Percentiles rank a stretch among this genome's conserved stretches.
Conservation (phyloP, 129 eudicot species). For the Centrapalus pauciflorus region DNA sequence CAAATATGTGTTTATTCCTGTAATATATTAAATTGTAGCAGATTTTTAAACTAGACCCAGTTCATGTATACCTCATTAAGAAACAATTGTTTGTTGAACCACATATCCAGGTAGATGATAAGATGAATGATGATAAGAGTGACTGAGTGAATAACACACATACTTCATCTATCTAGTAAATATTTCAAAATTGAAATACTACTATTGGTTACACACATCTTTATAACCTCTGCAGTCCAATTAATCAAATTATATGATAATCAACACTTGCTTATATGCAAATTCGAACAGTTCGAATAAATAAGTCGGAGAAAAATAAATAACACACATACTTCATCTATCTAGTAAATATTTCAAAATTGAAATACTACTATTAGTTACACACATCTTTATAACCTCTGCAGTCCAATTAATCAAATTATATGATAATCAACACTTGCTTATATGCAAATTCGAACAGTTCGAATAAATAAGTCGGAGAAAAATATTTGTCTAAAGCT, state of each 20-base stretch:
- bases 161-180: not conserved
- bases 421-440: not conserved
- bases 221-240: not conserved
- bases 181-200: not conserved
- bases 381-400: not conserved
- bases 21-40: not conserved
- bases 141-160: too few relatives aligned
- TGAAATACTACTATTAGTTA: not conserved
- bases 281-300: not conserved
- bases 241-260: not conserved
- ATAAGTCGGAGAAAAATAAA: not conserved
- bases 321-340: not conserved
- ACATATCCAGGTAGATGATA: not conserved
- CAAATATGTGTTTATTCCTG: not conserved
- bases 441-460: not conserved
- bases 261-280: constrained; percentile 3
- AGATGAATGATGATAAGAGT: too few relatives aligned
- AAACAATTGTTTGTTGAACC: not conserved
- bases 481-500: not conserved
- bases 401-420: not conserved
- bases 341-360: too few relatives aligned
- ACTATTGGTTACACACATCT: not conserved
- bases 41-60: not conserved
- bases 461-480: not conserved
- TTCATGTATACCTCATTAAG: not conserved